phyloP scores from a whole-genome alignment of 169 alveolate genomes.

The Plasmodium inui region DNA sequence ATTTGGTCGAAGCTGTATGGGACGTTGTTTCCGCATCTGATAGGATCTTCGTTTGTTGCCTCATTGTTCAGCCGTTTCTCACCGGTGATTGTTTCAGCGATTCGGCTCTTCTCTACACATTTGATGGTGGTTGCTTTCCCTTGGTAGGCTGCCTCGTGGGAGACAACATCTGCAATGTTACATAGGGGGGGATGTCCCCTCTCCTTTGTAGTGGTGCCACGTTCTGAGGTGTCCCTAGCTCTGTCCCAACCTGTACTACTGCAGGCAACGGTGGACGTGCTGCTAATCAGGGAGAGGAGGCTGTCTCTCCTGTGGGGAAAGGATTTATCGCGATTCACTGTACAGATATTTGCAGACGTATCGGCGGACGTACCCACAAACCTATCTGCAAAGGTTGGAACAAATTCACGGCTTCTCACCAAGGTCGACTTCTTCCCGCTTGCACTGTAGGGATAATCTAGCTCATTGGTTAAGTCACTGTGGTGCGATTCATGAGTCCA shows the following conservation, averaged over 20 bases:
- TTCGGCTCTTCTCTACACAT: background rate
- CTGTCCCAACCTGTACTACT: background rate
- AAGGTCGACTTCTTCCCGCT: background rate
- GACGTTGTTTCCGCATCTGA: conserved; percentile 64
- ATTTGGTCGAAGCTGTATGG: conserved; percentile 27
- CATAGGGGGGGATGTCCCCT: background rate
- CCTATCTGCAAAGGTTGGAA: background rate
- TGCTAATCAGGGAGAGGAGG: background rate
- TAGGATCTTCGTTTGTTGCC: background rate
- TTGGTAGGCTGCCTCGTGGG: background rate
- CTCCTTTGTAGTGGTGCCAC: background rate
- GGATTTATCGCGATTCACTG: background rate
- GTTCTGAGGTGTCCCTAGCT: background rate
- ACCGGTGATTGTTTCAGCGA: background rate
- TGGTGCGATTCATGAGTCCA: background rate
- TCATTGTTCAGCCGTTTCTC: background rate
- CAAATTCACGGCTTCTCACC: background rate
- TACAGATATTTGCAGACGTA: background rate
- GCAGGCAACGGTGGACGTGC: background rate
- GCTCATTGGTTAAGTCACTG: background rate
- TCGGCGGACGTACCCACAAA: no score
- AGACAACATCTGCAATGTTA: no score
- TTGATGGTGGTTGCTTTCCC: background rate
- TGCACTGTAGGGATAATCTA: background rate
- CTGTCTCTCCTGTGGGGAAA: background rate